Evolutionary conservation across 768 basidiomycete species (phyloP).

Genomic region (Boletus sp.): DNA sequence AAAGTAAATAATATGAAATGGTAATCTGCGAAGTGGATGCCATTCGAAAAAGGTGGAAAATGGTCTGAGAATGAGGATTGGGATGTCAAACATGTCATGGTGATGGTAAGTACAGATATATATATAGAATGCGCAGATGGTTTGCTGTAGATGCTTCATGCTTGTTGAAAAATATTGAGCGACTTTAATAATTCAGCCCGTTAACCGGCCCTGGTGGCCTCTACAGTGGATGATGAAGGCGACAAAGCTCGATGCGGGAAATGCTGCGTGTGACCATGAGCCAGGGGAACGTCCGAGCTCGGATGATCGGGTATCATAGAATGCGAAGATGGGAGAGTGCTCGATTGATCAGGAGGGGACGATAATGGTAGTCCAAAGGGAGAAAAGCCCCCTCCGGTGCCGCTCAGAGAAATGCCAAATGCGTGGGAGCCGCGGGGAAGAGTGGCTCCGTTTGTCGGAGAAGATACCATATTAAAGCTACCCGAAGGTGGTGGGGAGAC

Average conservation of each 20-base stretch:
- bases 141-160: conserved; percentile 41
- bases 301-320: conserved; percentile 37
- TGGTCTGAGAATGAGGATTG: conserved; percentile 29
- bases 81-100: conserved; percentile 36
- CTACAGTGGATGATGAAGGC: conserved; percentile 38
- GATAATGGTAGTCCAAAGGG: conserved; percentile 34
- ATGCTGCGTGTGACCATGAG: conserved; percentile 38
- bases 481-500: conserved; percentile 33
- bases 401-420: conserved; percentile 32
- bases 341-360: conserved; percentile 30
- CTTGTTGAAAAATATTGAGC: conserved; percentile 39
- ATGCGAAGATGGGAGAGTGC: conserved; percentile 30
- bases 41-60: conserved; percentile 19
- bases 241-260: conserved; percentile 40
- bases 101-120: conserved; percentile 38
- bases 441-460: conserved; percentile 25
- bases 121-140: conserved; percentile 40
- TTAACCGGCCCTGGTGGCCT: conserved; percentile 40
- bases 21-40: conserved; percentile 30
- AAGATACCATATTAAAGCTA: conserved; percentile 29
- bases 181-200: conserved; percentile 38
- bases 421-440: conserved; percentile 32
- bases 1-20: conserved; percentile 32
- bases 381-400: conserved; percentile 27
- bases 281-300: conserved; percentile 28